Conservation (phyloP, 805 yeast species). For the Ogataea polymorpha region DNA sequence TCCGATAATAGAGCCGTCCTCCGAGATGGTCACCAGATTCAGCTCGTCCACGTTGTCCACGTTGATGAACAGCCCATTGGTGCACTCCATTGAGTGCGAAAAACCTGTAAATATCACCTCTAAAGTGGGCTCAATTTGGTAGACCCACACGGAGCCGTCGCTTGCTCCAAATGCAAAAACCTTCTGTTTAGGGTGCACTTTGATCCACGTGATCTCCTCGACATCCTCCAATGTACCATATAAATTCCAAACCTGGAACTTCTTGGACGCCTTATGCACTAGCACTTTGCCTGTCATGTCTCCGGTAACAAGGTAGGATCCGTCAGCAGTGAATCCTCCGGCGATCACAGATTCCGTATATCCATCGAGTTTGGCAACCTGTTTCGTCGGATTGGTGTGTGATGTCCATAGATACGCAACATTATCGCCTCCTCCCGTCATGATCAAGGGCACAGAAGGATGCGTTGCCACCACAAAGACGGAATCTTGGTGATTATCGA, state of each 20-base stretch:
- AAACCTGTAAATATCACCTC: constrained; percentile 77
- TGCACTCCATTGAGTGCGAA: constrained; percentile 77
- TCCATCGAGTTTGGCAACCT: constrained; percentile 72
- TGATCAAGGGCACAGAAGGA: constrained; percentile 79
- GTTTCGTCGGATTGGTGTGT: constrained; percentile 77
- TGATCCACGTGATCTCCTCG: constrained; percentile 85
- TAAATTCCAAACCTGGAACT: constrained; percentile 80
- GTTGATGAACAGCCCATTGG: constrained; percentile 73
- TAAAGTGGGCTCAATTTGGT: constrained; percentile 63
- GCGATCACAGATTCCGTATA: constrained; percentile 86
- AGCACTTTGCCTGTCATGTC: constrained; percentile 92
- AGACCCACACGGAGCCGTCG: constrained; percentile 95
- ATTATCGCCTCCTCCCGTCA: constrained; percentile 96
- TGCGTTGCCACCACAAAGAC: constrained; percentile 79
- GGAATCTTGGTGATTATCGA: constrained; percentile 88
- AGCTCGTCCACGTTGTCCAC: constrained; percentile 54
- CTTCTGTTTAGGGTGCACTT: constrained; percentile 69
- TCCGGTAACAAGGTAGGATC: constrained; percentile 77
- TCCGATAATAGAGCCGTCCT: constrained; percentile 80
- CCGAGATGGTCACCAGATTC: constrained; percentile 70
- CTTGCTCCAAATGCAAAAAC: constrained; percentile 88
- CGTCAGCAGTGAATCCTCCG: constrained; percentile 82
- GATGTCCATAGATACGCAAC: constrained; percentile 90
- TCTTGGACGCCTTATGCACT: constrained; percentile 65
- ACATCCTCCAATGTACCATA: constrained; percentile 76